Conservation (phyloP, 1,284 basidiomycete genomes). For the Naganishia cerealis region DNA sequence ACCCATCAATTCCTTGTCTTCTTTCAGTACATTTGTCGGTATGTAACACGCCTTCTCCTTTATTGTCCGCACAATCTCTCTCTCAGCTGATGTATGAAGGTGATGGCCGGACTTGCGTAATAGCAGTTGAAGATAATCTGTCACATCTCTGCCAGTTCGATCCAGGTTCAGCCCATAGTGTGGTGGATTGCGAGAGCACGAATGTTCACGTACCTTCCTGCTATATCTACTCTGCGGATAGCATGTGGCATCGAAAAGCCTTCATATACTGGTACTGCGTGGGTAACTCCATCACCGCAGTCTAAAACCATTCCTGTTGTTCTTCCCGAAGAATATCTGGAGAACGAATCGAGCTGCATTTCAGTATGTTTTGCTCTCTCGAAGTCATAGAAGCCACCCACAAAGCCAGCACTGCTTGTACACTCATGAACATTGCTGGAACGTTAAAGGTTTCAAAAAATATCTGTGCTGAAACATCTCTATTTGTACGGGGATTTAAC, state of each 20-base stretch:
- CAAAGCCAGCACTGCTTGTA: slow-evolving; percentile 96
- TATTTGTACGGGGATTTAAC: slow-evolving; percentile 87
- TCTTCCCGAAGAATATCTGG: slow-evolving; percentile 95
- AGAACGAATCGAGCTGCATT: not conserved
- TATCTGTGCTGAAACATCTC: slow-evolving; percentile 92
- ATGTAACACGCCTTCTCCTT: slow-evolving; percentile 99
- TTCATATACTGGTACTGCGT: slow-evolving; percentile 98
- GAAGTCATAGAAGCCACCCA: slow-evolving; percentile 55
- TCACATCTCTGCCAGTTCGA: slow-evolving; percentile 72
- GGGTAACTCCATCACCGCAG: slow-evolving; percentile 97
- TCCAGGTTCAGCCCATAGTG: not conserved
- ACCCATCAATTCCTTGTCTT: slow-evolving; percentile 81
- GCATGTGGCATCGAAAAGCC: slow-evolving; percentile 99
- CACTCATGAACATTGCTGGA: slow-evolving; percentile 92
- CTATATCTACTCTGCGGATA: slow-evolving; percentile 91
- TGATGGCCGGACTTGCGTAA: slow-evolving; percentile 93
- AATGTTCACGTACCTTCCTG: slow-evolving; percentile 68
- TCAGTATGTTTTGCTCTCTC: not conserved
- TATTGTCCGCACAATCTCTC: slow-evolving; percentile 93
- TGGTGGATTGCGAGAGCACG: not conserved
- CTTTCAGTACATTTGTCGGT: slow-evolving; percentile 83
- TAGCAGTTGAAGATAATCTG: slow-evolving; percentile 89
- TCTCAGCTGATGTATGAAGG: slow-evolving; percentile 93
- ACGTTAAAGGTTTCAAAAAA: slow-evolving; percentile 99
- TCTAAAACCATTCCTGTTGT: slow-evolving; percentile 98